Conservation (phyloP, 345 rosid species). For the Pistacia vera region DNA sequence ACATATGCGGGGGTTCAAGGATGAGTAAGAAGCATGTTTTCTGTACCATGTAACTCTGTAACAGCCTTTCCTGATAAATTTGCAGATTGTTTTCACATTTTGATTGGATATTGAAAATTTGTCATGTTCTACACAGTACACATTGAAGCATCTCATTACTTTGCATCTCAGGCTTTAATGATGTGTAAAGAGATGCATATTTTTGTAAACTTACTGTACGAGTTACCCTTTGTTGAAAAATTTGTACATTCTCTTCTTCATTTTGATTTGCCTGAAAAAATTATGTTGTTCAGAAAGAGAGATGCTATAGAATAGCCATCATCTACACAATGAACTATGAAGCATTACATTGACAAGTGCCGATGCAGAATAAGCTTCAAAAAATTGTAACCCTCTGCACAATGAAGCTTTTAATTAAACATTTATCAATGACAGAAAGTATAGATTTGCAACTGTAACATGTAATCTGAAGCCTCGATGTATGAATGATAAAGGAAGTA, state of each 20-base stretch:
- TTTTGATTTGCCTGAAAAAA: conserved; percentile 8
- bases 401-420: conserved; percentile 20
- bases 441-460: conserved; percentile 8
- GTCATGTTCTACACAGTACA: conserved; percentile 35
- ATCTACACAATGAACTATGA: conserved; percentile 29
- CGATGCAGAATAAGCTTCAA: conserved; percentile 21
- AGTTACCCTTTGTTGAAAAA: background rate
- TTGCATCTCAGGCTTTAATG: background rate
- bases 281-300: background rate
- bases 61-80: conserved; percentile 12
- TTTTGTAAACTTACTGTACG: conserved; percentile 7
- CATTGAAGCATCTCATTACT: conserved; percentile 27
- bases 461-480: conserved; percentile 15
- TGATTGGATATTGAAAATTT: conserved; percentile 2
- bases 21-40: conserved; percentile 13
- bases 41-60: conserved; percentile 28
- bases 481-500: background rate
- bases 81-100: conserved; percentile 28
- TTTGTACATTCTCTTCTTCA: conserved; percentile 10
- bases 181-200: background rate
- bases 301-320: background rate
- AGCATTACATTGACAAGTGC: conserved; percentile 23
- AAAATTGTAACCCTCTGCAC: conserved; percentile 23
- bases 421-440: background rate
- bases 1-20: conserved; percentile 5